Base-by-base conservation (phyloP, 306 rosid species). In the Gillenia trifoliata region DNA sequence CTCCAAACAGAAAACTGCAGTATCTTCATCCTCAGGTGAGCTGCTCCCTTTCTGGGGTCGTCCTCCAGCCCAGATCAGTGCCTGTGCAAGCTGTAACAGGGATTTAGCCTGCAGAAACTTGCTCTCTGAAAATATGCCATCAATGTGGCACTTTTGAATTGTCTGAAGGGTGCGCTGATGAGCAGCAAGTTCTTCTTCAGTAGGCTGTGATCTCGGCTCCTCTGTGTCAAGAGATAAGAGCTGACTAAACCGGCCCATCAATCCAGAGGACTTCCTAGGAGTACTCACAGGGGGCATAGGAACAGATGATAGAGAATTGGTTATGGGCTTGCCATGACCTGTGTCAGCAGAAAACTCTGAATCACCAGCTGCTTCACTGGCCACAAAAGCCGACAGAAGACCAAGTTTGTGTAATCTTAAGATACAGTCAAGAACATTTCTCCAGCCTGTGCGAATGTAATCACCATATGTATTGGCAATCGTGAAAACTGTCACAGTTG, bases 171-270 rank as follows among this genome's bases (percentile, higher is more conserved):
- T 90, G 72, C 91, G 91, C 73, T 95, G 93, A 90, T 83, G 98
- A 84, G 97, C 98, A 68, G 96, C 98, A 62, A 94, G 90, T 74
- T 95, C 97, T 81, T 95, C 96, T 83, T 92, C 99, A 26, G 98
- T 90, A 75, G 99, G 99, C 79, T 92, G 99, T 72, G 92, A 88
- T 79, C 89, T 90, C 72, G 96, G 98, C 86, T 95, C 97, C 81
- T 95, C 99, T 4, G 96, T 90, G 69, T 95, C 97, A 72, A 95
- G 96, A 77, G 97, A 95, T 78, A 95, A 82, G 40, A 95, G 92
- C 81, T 95, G 98, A 81, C 97, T 95, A 83, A 95, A 95, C 80
- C 99, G 87, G 73, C 99, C 98, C 92, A 95, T 95, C 80, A 92
- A 88, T 72, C 99, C 96, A 16, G 89, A 95, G 67, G 98, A 90